phyloP scores from a whole-genome alignment of 2,329 filamentous ascomycete species.

The Lithohypha guttulata region DNA sequence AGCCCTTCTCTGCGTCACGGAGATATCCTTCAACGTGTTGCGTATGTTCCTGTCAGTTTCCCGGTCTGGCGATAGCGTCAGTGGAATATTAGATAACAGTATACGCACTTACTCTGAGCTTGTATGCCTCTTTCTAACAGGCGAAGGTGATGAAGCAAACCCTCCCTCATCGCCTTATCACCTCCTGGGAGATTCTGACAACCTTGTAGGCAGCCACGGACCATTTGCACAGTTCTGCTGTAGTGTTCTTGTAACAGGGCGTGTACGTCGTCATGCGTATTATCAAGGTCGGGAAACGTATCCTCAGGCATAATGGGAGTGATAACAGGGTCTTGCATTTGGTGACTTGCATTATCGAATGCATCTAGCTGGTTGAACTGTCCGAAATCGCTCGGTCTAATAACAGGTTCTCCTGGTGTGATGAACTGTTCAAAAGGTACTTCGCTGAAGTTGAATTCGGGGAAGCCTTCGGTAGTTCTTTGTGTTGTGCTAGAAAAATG shows the following conservation, averaged over 20 bases:
- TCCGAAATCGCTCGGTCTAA: background rate
- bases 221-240: slow-evolving; percentile 6
- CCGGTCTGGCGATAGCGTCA: slow-evolving; percentile 1
- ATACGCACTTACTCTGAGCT: slow-evolving; percentile 6
- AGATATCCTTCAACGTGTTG: slow-evolving; percentile 3
- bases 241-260: slow-evolving; percentile 8
- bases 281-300: background rate
- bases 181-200: background rate
- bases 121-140: slow-evolving; percentile 5
- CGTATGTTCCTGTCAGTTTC: slow-evolving; percentile 1
- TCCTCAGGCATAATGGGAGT: slow-evolving; percentile 1
- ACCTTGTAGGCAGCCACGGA: slow-evolving; percentile 1
- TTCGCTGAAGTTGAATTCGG: slow-evolving; percentile 1
- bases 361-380: background rate
- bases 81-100: background rate
- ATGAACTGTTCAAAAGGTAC: slow-evolving; percentile 7
- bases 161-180: slow-evolving; percentile 1
- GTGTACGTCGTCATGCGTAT: slow-evolving; percentile 8
- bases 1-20: slow-evolving; percentile 4
- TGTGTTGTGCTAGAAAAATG: background rate
- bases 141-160: background rate
- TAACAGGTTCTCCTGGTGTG: background rate
- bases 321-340: background rate
- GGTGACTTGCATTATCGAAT: background rate
- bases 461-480: background rate